Base-by-base conservation (phyloP, 176 grass and related monocot genomes). In the Cocos nucifera region DNA sequence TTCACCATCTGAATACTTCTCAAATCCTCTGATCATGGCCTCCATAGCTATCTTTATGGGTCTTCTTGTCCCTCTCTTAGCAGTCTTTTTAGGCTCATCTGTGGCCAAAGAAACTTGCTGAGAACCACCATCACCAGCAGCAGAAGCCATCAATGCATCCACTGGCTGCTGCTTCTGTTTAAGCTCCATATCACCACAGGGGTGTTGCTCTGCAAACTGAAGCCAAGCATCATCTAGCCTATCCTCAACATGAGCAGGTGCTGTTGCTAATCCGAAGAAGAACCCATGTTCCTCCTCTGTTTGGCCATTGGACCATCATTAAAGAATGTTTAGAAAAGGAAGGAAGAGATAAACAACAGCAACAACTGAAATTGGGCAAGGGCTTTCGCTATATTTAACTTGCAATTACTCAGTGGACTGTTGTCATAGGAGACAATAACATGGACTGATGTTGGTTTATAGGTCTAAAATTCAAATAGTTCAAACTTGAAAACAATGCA, bases 211-310 rank as follows among this genome's bases (percentile, higher is more conserved):
- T 2, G 92, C 83, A 58, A 96, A 96, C 44, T 85, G 80, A 68
- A 96, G 71, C 87, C 92, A 96, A 17, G 83, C 92, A 48, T 96
- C 92, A 5, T 90, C 73, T 3, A 96, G 78, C 51, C 72, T 84
- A 75, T 96, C 92, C 80, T 96, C 87, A 4, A 84, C 92, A 24
- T 96, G 92, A 5, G 87, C 92, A 49, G 83, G 92, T 1, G 92
- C 87, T 0, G 92, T 96, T 27, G 87, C 83, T 55, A 96, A 70
- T 59, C 92, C 87, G 28, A 96, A 96, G 80, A 96, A 96, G 83
- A 96, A 95, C 62, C 15, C n/a, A 5, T 32, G 70, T 25, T 70
- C 82, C n/a, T 89, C 82, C 73, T 66, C 27, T 27, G 61, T 61
- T 6, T 60, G 64, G 32, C n/a, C 15, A 10, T 19, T 3, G 27